Percentiles rank a stretch among this genome's conserved stretches.
Evolutionary conservation across 257 asterid species (phyloP).

Genomic region (Lycium ferocissimum): DNA sequence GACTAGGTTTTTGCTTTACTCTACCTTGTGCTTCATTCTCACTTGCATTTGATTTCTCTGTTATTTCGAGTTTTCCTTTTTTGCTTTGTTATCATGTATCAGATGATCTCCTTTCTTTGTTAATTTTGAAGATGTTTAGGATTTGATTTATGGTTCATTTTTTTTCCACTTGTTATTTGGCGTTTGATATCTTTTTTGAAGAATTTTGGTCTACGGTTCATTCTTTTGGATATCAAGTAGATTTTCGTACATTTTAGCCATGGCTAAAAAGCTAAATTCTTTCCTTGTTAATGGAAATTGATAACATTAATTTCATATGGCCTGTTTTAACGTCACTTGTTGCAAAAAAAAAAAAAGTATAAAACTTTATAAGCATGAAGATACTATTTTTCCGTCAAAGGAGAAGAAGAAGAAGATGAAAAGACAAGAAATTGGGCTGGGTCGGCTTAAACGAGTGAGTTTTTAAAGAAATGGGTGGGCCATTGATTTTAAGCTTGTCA

Average conservation of each 20-base stretch:
- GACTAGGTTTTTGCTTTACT: not conserved
- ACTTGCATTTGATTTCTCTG: not conserved
- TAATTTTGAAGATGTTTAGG: not conserved
- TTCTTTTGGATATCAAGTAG: not conserved
- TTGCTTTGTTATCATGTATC: not conserved
- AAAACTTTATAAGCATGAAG: not conserved
- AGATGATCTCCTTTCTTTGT: not conserved
- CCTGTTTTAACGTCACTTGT: not conserved
- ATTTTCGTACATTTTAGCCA: not conserved
- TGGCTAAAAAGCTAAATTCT: not conserved
- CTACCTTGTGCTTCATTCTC: not conserved
- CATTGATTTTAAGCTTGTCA: too few species aligned
- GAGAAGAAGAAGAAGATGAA: too few species aligned
- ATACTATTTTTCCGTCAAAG: too few species aligned
- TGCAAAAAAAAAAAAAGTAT: not conserved
- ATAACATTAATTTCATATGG: not conserved
- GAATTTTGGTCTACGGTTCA: not conserved
- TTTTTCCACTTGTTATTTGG: not conserved
- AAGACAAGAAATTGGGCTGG: too few species aligned
- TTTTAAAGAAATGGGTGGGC: too few species aligned
- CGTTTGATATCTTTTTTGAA: too few species aligned
- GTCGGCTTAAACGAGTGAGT: too few species aligned
- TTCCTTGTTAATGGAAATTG: not conserved
- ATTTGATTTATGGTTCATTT: too few species aligned
- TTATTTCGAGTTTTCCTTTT: not conserved